Evolutionary conservation across 148 eudicot species (phyloP).

Genomic region (Bassia scoparia): DNA sequence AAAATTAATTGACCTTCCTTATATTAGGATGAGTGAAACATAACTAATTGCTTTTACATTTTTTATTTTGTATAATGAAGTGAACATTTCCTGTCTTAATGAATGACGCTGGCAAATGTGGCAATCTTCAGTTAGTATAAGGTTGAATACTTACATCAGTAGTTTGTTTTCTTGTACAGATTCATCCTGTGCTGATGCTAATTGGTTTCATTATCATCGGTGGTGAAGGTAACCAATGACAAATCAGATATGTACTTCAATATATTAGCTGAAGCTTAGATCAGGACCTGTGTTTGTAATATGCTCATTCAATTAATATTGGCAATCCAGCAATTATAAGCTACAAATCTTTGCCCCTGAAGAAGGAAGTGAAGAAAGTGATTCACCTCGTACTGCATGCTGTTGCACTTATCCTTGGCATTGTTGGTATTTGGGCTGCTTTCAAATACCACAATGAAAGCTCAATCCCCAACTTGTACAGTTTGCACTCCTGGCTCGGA

Average conservation of each 20-base stretch:
- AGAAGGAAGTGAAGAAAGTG: conserved; percentile 65
- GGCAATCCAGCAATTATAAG: conserved; percentile 75
- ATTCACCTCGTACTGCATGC: conserved; percentile 80
- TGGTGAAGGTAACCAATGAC: conserved; percentile 66
- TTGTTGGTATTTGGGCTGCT: conserved; percentile 67
- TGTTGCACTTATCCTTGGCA: conserved; percentile 69
- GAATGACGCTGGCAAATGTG: no score
- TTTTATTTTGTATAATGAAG: no score
- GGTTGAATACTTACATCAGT: no score
- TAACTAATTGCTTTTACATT: no score
- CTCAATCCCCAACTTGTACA: conserved; percentile 68
- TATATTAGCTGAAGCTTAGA: not conserved
- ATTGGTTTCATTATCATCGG: conserved; percentile 79
- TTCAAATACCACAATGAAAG: conserved; percentile 86
- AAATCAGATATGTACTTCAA: not conserved
- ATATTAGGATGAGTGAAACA: no score
- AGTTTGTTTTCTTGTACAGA: conserved; percentile 31
- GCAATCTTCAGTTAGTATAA: no score
- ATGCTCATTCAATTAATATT: not conserved
- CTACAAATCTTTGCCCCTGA: conserved; percentile 69
- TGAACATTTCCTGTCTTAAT: no score
- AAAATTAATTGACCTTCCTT: no score
- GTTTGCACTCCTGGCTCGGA: conserved; percentile 93
- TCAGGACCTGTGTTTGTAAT: not conserved
- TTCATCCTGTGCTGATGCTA: conserved; percentile 84